These are phyloP conservation scores for Pseudogymnoascus sp. DNA, from an alignment of 2,329 filamentous ascomycete genomes.

Conservation along the genomic window DNA sequence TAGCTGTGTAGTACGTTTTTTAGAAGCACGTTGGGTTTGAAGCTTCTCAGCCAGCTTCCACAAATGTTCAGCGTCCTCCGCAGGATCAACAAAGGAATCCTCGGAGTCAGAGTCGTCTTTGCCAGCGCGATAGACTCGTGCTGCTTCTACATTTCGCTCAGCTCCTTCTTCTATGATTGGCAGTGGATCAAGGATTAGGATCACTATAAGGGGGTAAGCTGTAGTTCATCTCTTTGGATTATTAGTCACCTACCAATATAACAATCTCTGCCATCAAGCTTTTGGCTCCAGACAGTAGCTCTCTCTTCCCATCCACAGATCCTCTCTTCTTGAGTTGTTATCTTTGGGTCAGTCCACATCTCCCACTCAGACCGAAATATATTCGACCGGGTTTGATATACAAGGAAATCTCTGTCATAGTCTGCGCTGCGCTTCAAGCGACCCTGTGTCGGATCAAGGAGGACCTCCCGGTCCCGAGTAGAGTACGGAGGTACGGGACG, in stretches of 20 bases:
- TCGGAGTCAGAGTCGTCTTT: background rate
- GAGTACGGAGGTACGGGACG: conserved; percentile 7
- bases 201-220: background rate
- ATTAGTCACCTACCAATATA: conserved; percentile 7
- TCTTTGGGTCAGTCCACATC: conserved; percentile 19
- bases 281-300: conserved; percentile 20
- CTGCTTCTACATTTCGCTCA: background rate
- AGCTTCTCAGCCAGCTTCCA: background rate
- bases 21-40: background rate
- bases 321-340: conserved; percentile 10
- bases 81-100: background rate
- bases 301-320: conserved; percentile 18
- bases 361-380: conserved; percentile 15
- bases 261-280: conserved; percentile 6
- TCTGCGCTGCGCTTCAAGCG: background rate
- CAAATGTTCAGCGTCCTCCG: background rate
- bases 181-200: conserved; percentile 13
- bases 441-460: background rate
- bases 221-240: background rate
- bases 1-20: background rate
- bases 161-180: conserved; percentile 9
- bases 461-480: conserved; percentile 8
- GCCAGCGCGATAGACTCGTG: background rate
- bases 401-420: background rate
- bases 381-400: conserved; percentile 12